Base-by-base conservation (phyloP, 805 yeast species). In the Zygoascus flipseniorum region DNA sequence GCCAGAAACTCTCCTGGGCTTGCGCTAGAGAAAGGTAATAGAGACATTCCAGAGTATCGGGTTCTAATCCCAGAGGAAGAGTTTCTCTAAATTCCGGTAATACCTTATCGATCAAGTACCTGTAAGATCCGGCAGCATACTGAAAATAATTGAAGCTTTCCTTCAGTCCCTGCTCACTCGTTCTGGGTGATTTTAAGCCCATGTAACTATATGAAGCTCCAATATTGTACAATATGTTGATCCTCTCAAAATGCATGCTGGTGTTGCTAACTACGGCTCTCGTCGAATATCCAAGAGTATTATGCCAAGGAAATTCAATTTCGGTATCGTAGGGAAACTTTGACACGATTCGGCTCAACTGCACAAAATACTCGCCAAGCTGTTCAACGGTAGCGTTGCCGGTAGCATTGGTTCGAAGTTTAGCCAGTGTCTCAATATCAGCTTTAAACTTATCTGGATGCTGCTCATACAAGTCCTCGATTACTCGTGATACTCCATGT, bases 1-100 rank as follows among this genome's bases (percentile, higher is more conserved):
- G 81, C 96, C 97, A 89, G 50, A 85, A 80, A 11, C 81, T 76
- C 63, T 90, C 97, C 67, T 89, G 96, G 0, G 96, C 93, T 62
- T 88, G 96, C 0, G 95, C 93, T 42, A 86, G 63, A 79, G 79
- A 78, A 37, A 89, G 62, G 11, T 65, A 59, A 39, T 74, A 68
- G 51, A 89, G 68, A 16, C 82, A 72, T 11, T 71, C 68, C 9
- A 85, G 61, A 0, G 87, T 79, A 11, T 74, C 74, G 1, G 54
- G 44, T 42, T 79, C 80, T 14, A 86, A 67, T 51, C 81, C 88
- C 31, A 72, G 56, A 4, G 75, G 74, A 8, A 65, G 58, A 3
- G 58, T 52, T 8, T 61, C 55, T 8, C 52, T 48, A 23, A 67
- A 55, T 16, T 56, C 60, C 9, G 63, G 62, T 2, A 51, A 54